Base-by-base conservation (phyloP, 2,329 filamentous ascomycete species). In the Aspergillus pseudoviridinutans region DNA sequence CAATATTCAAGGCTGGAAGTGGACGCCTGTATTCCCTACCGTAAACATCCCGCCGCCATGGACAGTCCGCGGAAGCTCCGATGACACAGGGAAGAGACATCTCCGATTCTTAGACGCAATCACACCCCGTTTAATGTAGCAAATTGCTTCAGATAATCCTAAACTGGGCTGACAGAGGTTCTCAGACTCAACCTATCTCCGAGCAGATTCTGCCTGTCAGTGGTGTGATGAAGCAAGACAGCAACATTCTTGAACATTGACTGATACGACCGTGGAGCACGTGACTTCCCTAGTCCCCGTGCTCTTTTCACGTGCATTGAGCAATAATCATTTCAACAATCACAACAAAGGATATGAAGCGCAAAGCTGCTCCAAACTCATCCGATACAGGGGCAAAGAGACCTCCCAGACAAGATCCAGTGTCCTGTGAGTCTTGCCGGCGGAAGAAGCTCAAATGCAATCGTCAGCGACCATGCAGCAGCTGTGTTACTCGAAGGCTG, bases 371-470 rank as follows among this genome's bases (percentile, higher is more conserved):
- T 3, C 7, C 53, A 1, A 51, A 58, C 3, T 10, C 25, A 1
- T 2, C 27, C 8, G 51, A 61, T 1, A 6, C 41, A 3, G 17
- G 58, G 2, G 56, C 54, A n/a, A 70, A 66, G 51, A 63, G 61
- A 6, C 44, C 57, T 25, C 60, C 61, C 8, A 53, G 73, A 46
- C 73, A 76, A 58, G 71, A 75, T 17, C 74, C 75, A 0, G 73
- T 77, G 1, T 77, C 75, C 0, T 77, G 74, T 51, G 69, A 71
- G 12, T 74, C 68, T 8, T 77, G 75, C 53, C 67, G 74, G 3
- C 64, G 66, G 59, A 73, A 74, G 61, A 76, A 83, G 74, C 78
- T 84, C 41, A 84, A 82, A 71, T 84, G 82, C 65, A 78, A 83
- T 64, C 78, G 81, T 3, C 76, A 76, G 49, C 69, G 75, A 14